Percentiles rank a stretch among this genome's conserved stretches.
Evolutionary conservation across 805 yeast genomes (phyloP).

Genomic region (Candida glaebosa): DNA sequence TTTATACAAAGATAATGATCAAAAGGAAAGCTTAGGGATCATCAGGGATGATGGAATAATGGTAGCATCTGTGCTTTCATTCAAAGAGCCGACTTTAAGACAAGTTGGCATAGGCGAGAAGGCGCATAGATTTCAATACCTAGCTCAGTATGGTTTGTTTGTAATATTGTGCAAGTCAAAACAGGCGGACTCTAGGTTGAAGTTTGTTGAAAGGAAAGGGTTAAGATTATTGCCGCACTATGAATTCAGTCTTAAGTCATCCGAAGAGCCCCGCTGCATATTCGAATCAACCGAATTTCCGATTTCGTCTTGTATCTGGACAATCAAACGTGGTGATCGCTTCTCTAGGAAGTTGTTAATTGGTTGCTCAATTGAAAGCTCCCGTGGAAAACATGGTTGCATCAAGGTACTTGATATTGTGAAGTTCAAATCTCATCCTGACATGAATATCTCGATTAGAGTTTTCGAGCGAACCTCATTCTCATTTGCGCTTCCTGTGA

Average conservation of each 20-base stretch:
- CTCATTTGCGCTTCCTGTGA: constrained; percentile 28
- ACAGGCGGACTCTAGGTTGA: constrained; percentile 21
- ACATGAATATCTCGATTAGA: constrained; percentile 13
- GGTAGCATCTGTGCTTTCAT: constrained; percentile 22
- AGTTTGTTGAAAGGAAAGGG: constrained; percentile 31
- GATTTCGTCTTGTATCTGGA: constrained; percentile 31
- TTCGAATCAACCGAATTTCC: constrained; percentile 30
- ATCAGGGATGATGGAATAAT: constrained; percentile 37
- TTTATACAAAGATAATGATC: background rate
- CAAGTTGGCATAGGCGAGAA: constrained; percentile 31
- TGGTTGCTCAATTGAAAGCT: constrained; percentile 18
- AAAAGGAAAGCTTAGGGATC: constrained; percentile 4
- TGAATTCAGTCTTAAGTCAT: constrained; percentile 17
- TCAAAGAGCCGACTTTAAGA: constrained; percentile 20
- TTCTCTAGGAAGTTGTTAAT: constrained; percentile 35
- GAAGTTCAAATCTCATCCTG: constrained; percentile 14
- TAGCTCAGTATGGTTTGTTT: constrained; percentile 26
- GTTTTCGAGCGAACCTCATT: constrained; percentile 32
- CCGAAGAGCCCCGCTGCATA: constrained; percentile 11
- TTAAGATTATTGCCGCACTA: constrained; percentile 20
- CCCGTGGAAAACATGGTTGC: constrained; percentile 18
- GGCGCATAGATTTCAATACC: constrained; percentile 28
- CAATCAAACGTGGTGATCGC: constrained; percentile 25
- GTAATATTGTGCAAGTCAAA: constrained; percentile 29
- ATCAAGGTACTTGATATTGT: constrained; percentile 34